phyloP scores from a whole-genome alignment of 768 basidiomycete species.

The Thelephora aurantiotincta region DNA sequence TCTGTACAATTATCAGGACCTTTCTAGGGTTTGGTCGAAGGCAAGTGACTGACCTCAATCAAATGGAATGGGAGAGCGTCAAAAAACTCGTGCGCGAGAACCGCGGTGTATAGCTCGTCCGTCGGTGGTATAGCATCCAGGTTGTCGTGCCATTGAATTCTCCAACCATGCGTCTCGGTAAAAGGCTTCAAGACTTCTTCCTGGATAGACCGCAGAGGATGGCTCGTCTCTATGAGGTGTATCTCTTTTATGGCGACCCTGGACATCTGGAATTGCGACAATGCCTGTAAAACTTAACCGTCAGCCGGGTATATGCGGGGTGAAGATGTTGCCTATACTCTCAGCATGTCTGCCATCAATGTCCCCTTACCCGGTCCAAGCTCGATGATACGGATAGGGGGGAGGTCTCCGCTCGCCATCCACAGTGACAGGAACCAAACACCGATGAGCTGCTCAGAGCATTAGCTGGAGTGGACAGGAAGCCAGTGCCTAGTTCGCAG shows the following conservation, averaged over 20 bases:
- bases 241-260: slow-evolving; percentile 28
- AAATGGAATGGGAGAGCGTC: slow-evolving; percentile 91
- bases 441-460: slow-evolving; percentile 52
- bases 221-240: slow-evolving; percentile 74
- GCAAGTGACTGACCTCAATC: slow-evolving; percentile 44
- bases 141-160: slow-evolving; percentile 58
- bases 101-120: slow-evolving; percentile 53
- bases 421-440: slow-evolving; percentile 81
- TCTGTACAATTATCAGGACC: slow-evolving; percentile 28
- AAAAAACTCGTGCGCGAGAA: slow-evolving; percentile 95
- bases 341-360: slow-evolving; percentile 75
- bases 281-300: slow-evolving; percentile 24
- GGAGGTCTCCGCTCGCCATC: slow-evolving; percentile 33
- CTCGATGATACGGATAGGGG: slow-evolving; percentile 62
- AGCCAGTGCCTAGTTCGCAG: neutral
- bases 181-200: slow-evolving; percentile 28
- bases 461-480: slow-evolving; percentile 22
- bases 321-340: slow-evolving; percentile 29
- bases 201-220: slow-evolving; percentile 51
- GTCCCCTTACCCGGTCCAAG: slow-evolving; percentile 93
- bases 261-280: slow-evolving; percentile 30
- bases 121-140: slow-evolving; percentile 49
- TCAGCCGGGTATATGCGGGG: neutral
- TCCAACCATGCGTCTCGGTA: slow-evolving; percentile 17
- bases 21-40: neutral